Conservation (phyloP, 306 rosid species). For the Oxytropis ochrocephala region DNA sequence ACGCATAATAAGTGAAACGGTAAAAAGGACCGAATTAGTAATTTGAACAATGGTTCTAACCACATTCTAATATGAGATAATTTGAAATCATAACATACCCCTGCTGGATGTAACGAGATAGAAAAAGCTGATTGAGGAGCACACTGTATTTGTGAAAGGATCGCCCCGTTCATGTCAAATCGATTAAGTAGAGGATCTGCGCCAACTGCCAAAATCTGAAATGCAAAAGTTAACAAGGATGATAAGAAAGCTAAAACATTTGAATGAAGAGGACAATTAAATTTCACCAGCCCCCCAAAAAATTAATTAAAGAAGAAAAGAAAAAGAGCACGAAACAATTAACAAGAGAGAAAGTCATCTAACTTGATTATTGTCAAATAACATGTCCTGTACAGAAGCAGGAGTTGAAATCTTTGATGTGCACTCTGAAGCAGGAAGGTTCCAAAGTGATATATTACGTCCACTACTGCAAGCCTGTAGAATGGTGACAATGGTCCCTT, state of each 20-base stretch:
- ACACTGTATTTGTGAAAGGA: conserved; percentile 87
- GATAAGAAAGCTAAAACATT: background rate
- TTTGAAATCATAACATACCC: conserved; percentile 44
- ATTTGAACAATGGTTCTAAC: background rate
- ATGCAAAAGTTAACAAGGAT: background rate
- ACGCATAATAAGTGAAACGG: conserved; percentile 16
- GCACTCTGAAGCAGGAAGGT: conserved; percentile 84
- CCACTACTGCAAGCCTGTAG: conserved; percentile 76
- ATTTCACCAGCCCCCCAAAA: too few species aligned
- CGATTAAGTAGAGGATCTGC: conserved; percentile 76
- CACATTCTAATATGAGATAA: background rate
- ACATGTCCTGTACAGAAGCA: conserved; percentile 71
- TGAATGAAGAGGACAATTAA: too few species aligned
- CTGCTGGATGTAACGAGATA: conserved; percentile 66
- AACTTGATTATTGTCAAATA: conserved; percentile 78
- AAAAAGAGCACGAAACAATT: too few species aligned
- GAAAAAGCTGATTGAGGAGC: conserved; percentile 80
- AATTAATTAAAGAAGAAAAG: too few species aligned
- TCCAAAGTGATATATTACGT: conserved; percentile 80
- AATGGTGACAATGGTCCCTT: conserved; percentile 18
- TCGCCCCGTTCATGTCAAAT: conserved; percentile 64
- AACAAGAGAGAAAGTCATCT: conserved; percentile 28
- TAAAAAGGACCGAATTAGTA: background rate
- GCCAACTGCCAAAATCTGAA: conserved; percentile 77
- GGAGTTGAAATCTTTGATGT: conserved; percentile 48